Conservation (phyloP, 1,284 basidiomycete species). For the Xanthoconium separans region DNA sequence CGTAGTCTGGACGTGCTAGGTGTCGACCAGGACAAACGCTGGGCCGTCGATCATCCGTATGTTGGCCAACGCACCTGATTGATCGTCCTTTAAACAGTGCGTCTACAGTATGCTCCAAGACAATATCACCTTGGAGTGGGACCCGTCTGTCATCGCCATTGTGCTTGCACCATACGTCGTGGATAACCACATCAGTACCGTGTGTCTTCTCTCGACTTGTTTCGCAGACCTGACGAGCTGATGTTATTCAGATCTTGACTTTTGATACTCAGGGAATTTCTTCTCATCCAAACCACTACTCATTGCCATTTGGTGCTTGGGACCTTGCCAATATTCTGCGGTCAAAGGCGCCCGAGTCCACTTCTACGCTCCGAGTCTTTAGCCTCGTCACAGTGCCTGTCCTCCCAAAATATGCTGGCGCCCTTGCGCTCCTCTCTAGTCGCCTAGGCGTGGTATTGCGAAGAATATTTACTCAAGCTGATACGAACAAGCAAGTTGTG, state of each 20-base stretch:
- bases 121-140: constrained; percentile 72
- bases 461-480: constrained; percentile 1
- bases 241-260: constrained; percentile 72
- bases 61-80: not conserved
- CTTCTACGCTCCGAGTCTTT: constrained; percentile 47
- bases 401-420: constrained; percentile 60
- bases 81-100: constrained; percentile 10
- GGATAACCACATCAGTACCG: constrained; percentile 61
- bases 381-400: constrained; percentile 60
- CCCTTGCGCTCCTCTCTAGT: constrained; percentile 45
- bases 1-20: constrained; percentile 73
- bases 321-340: constrained; percentile 38
- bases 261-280: constrained; percentile 87
- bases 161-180: constrained; percentile 62
- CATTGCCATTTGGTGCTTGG: constrained; percentile 60
- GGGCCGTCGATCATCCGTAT: constrained; percentile 72
- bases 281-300: constrained; percentile 86
- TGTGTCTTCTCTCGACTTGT: constrained; percentile 36
- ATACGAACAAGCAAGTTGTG: constrained; percentile 9
- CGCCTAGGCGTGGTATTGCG: constrained; percentile 42
- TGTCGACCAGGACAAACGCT: constrained; percentile 54
- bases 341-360: constrained; percentile 13
- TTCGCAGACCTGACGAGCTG: not conserved
- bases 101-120: constrained; percentile 69
- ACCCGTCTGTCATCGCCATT: constrained; percentile 55